Base-by-base conservation (phyloP, 2,329 filamentous ascomycete genomes). In the Macrophomina phaseolina region DNA sequence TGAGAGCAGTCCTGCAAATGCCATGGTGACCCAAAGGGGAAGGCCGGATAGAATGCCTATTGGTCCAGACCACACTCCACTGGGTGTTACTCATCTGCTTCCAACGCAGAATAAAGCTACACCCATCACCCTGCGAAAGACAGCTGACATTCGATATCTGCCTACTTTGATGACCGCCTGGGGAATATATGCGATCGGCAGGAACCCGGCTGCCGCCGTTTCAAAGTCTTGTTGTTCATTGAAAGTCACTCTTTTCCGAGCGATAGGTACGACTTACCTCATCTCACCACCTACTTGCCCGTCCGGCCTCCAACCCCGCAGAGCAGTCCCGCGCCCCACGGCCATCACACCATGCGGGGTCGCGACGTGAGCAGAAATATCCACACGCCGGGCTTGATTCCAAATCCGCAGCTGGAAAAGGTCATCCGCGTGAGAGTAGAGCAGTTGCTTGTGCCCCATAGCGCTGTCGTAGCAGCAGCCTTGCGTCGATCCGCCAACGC, bases 401-500 rank as follows among this genome's bases (percentile, higher is more conserved):
- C 52, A 55, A 55, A 55, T 55, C 9, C 18, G 16, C 49, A 9
- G 3, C n/a, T 32, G 14, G 28, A 45, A 46, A 60, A 60, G 30
- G 34, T 55, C 45, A 28, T 62, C 32, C 45, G 32, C 23, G 23
- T 23, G 28, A 38, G 34, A 49, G 34, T 38, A 45, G 36, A 48
- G 55, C 55, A 46, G 32, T 18, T 12, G 42, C 32, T 55, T 9
- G 32, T 14, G 52, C 42, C 42, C 42, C 12, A 14, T 5, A 12
- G 42, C 42, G 42, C 16, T 9, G 36, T 38, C 38, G 52, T 12
- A 16, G 9, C 28, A 55, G 52, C 52, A 40, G 34, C 58, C 58
- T 48, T 62, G 58, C 58, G 45, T 49, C 58, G 58, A 62, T 48
- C 58, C 58, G 42, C 55, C 46, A 55, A 23, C 45, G 18, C 45